Percentiles rank a stretch among this genome's conserved stretches.
These are phyloP conservation scores for Ceratocystis destructans DNA, from an alignment of 2,329 filamentous ascomycete species.

Conservation along the genomic window DNA sequence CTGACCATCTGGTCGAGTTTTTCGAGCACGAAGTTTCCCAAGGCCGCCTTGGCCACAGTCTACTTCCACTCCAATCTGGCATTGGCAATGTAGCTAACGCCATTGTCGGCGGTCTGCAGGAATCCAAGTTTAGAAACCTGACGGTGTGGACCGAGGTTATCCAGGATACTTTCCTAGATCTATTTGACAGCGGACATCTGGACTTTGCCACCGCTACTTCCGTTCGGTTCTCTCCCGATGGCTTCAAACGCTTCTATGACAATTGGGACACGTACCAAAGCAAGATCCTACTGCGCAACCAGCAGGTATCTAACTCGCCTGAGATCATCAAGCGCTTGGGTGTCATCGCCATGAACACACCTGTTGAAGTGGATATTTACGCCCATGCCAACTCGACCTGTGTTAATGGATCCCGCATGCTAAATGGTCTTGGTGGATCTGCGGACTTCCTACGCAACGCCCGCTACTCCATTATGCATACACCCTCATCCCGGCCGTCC, in stretches of 20 bases:
- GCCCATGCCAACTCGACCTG: constrained; percentile 85
- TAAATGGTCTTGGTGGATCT: constrained; percentile 70
- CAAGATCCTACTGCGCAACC: constrained; percentile 75
- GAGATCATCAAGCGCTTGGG: constrained; percentile 81
- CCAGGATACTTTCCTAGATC: constrained; percentile 83
- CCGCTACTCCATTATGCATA: constrained; percentile 91
- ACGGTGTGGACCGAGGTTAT: constrained; percentile 91
- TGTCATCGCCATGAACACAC: constrained; percentile 90
- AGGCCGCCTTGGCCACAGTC: constrained; percentile 60
- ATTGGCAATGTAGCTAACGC: constrained; percentile 92
- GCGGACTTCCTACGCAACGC: constrained; percentile 67
- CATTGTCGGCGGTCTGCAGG: constrained; percentile 68
- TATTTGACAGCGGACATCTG: constrained; percentile 76
- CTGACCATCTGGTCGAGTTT: constrained; percentile 64
- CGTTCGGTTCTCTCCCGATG: constrained; percentile 80
- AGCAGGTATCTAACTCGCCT: constrained; percentile 77
- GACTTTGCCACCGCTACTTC: constrained; percentile 85
- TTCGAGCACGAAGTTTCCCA: constrained; percentile 72
- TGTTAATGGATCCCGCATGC: constrained; percentile 77
- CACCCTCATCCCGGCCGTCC: constrained; percentile 62
- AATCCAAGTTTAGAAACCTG: constrained; percentile 72
- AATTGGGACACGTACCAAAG: constrained; percentile 67
- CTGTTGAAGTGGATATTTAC: constrained; percentile 88
- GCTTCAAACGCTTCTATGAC: constrained; percentile 82
- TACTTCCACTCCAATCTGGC: constrained; percentile 72